These are phyloP conservation scores for Verruconis gallopava DNA, from an alignment of 2,329 filamentous ascomycete species.

Conservation along the genomic window DNA sequence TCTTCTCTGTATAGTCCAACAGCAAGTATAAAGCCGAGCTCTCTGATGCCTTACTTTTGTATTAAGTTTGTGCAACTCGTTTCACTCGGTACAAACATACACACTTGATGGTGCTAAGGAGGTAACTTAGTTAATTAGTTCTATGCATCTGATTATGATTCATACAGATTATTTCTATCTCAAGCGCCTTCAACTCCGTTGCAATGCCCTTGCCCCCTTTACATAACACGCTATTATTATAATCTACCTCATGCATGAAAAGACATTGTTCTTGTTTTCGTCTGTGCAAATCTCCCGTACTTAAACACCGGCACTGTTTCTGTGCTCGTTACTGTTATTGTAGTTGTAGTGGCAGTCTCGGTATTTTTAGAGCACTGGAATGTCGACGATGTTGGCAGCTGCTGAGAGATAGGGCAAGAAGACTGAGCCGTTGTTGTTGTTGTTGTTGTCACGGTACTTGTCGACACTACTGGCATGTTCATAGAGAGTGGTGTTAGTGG, in stretches of 20 bases:
- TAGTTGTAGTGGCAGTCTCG: too few species aligned
- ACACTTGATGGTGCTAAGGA: not conserved
- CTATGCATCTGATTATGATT: not conserved
- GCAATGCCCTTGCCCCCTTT: conserved; percentile 1
- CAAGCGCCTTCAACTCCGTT: not conserved
- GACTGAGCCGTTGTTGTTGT: too few species aligned
- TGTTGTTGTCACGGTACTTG: too few species aligned
- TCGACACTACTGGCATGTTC: too few species aligned
- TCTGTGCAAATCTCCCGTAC: too few species aligned
- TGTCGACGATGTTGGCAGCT: too few species aligned
- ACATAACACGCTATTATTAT: too few species aligned
- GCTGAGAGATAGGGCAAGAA: too few species aligned
- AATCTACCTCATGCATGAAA: conserved; percentile 2
- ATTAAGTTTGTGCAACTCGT: conserved; percentile 7
- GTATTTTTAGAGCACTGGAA: too few species aligned
- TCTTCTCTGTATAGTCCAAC: not conserved
- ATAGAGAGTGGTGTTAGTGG: too few species aligned
- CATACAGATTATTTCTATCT: not conserved
- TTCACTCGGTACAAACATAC: conserved; percentile 9
- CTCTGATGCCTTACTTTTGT: not conserved
- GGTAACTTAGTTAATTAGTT: not conserved
- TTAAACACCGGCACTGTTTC: too few species aligned
- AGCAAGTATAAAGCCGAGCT: conserved; percentile 2
- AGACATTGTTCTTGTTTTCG: conserved; percentile 4
- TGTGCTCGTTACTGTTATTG: too few species aligned